Conservation (phyloP, 2,329 filamentous ascomycete genomes). For the Metarhizium rileyi region DNA sequence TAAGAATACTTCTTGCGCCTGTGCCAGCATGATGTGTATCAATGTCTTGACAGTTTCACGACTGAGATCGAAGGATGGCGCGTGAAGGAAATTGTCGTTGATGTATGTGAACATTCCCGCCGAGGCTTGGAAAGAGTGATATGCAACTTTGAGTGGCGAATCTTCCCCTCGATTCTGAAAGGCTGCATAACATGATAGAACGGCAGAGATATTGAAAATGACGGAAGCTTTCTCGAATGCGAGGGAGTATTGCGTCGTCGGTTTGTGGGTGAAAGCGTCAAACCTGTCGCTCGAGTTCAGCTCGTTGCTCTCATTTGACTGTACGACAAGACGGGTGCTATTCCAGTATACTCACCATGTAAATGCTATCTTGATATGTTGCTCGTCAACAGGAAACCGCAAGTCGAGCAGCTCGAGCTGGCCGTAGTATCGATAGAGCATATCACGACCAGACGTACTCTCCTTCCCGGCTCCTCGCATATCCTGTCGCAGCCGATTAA, state of each 20-base stretch:
- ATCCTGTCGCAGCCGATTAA: conserved; percentile 93
- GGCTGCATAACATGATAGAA: conserved; percentile 90
- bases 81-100: conserved; percentile 98
- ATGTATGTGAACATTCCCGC: conserved; percentile 99
- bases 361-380: conserved; percentile 98
- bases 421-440: conserved; percentile 95
- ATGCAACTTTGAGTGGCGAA: conserved; percentile 86
- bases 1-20: conserved; percentile 93
- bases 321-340: conserved; percentile 12
- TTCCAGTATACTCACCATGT: conserved; percentile 58
- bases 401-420: conserved; percentile 92
- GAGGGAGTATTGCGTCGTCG: conserved; percentile 92
- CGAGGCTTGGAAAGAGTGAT: conserved; percentile 95
- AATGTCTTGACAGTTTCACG: conserved; percentile 91
- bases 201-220: conserved; percentile 98
- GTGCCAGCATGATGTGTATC: conserved; percentile 86
- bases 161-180: conserved; percentile 89
- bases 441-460: conserved; percentile 83
- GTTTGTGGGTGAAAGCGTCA: conserved; percentile 97
- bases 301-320: not conserved
- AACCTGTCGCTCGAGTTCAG: conserved; percentile 51
- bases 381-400: conserved; percentile 93
- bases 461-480: conserved; percentile 97
- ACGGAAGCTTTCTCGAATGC: conserved; percentile 98
- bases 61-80: conserved; percentile 91